Percentiles rank a stretch among this genome's conserved stretches.
Conservation (phyloP, 2,329 filamentous ascomycete genomes). For the Trichoderma asperellum region DNA sequence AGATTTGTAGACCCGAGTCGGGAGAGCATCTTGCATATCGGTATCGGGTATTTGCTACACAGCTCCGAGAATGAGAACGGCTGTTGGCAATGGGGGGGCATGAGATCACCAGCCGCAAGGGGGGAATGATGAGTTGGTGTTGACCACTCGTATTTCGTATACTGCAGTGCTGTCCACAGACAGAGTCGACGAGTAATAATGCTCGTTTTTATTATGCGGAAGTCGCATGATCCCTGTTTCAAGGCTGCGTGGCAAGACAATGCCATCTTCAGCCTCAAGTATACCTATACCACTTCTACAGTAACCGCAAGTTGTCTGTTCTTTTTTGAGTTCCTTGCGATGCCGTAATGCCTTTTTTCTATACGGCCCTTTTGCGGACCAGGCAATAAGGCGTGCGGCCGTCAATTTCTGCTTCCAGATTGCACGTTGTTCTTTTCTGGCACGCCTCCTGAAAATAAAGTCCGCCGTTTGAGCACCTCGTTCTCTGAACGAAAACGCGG, state of each 20-base stretch:
- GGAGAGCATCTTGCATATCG: background rate
- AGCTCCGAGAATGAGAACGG: background rate
- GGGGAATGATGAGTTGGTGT: background rate
- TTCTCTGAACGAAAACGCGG: background rate
- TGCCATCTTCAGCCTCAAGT: background rate
- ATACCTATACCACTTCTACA: background rate
- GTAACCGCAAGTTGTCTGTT: background rate
- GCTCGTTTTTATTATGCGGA: background rate
- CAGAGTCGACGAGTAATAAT: background rate
- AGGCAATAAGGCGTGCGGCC: background rate
- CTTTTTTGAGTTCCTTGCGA: background rate
- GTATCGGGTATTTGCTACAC: background rate
- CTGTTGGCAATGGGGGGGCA: background rate
- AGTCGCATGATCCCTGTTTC: background rate
- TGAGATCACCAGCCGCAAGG: background rate
- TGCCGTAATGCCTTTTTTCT: background rate
- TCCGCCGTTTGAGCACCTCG: background rate
- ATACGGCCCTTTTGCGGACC: constrained; percentile 22
- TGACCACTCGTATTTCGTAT: background rate
- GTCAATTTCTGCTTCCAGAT: background rate
- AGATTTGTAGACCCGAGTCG: background rate
- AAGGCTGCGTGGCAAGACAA: background rate
- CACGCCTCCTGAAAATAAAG: background rate
- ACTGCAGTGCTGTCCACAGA: background rate
- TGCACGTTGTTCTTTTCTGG: background rate